A percentile compares a stretch with the other conserved stretches of the same genome.
Evolutionary conservation across 2,329 filamentous ascomycete genomes (phyloP).

Genomic region (Fusarium nelsonii): DNA sequence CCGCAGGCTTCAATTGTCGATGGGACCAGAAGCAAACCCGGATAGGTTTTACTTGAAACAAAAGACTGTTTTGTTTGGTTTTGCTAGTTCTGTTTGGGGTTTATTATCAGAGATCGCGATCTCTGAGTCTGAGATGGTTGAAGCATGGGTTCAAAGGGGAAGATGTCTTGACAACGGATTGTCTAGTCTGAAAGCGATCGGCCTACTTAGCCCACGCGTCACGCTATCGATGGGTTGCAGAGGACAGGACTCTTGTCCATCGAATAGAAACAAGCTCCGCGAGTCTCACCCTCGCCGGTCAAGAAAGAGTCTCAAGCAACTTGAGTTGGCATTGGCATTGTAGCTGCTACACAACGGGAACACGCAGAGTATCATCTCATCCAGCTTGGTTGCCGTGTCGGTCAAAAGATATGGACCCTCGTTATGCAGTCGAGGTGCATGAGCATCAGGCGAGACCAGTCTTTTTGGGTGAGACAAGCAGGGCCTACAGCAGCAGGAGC

Average conservation of each 20-base stretch:
- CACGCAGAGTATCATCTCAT: slow-evolving; percentile 3
- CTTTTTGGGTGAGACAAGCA: slow-evolving; percentile 35
- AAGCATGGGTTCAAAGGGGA: slow-evolving; percentile 28
- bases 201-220: slow-evolving; percentile 30
- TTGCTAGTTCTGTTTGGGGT: neutral
- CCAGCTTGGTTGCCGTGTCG: neutral
- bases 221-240: slow-evolving; percentile 32
- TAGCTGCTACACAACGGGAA: slow-evolving; percentile 5
- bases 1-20: slow-evolving; percentile 11
- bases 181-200: slow-evolving; percentile 35
- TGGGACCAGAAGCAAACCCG: neutral
- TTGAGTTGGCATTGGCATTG: slow-evolving; percentile 1
- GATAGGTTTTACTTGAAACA: slow-evolving; percentile 19
- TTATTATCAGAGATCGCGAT: slow-evolving; percentile 32
- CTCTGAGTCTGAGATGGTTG: slow-evolving; percentile 18
- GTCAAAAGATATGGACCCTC: neutral
- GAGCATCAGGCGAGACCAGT: slow-evolving; percentile 10
- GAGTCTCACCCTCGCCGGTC: slow-evolving; percentile 10
- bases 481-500: slow-evolving; percentile 14
- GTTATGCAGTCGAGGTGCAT: slow-evolving; percentile 13
- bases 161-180: slow-evolving; percentile 32
- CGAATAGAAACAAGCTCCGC: slow-evolving; percentile 20
- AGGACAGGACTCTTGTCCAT: slow-evolving; percentile 13
- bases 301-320: neutral
- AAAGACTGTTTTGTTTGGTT: slow-evolving; percentile 13